Evolutionary conservation across 2,329 filamentous ascomycete species (phyloP), one percentile per base, ranked within the genome.

Genomic region (Thielaviopsis euricoi): DNA sequence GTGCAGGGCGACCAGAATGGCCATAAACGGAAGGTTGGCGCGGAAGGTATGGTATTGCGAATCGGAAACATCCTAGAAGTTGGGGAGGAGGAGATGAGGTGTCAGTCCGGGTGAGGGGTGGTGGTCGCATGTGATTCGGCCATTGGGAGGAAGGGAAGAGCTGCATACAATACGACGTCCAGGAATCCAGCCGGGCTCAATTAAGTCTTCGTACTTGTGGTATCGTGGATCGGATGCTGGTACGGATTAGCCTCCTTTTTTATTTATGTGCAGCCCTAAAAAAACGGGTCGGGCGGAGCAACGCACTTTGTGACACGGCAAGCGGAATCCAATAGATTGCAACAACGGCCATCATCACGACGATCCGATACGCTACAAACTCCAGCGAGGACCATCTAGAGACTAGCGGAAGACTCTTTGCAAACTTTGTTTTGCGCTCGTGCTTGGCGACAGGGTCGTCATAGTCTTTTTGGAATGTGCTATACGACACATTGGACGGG

Each of bases 311-410:
- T 23, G 93, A 98, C 52, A 95, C 89, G 71, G 87, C 81, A 64
- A 89, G 87, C 10, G 86, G 84, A n/a, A 85, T 76, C 75, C 89
- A 95, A 71, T 95, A 89, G 90, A 98, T 98, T 65, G 83, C 78
- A 9, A 89, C 88, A 25, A 97, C 76, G 58, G 75, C 76, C 6
- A 80, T 67, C 29, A 77, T 61, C 64, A 96, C 80, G 63, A 87
- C 71, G 21, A 85, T 53, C 64, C 83, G 86, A 73, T 98, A 97
- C 57, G 89, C 64, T 67, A 81, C 85, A 73, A 93, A 97, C 71
- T 98, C 93, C 2, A 79, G 77, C 0, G 89, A 94, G 23, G 77
- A 81, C 91, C 91, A 98, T 82, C 80, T 85, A 50, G 90, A 79
- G 40, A 82, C 80, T 61, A 79, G 75, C 58, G 69, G 67, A 61